phyloP scores from a whole-genome alignment of 495 filamentous ascomycete genomes.

The Trichoderma asperelloides region DNA sequence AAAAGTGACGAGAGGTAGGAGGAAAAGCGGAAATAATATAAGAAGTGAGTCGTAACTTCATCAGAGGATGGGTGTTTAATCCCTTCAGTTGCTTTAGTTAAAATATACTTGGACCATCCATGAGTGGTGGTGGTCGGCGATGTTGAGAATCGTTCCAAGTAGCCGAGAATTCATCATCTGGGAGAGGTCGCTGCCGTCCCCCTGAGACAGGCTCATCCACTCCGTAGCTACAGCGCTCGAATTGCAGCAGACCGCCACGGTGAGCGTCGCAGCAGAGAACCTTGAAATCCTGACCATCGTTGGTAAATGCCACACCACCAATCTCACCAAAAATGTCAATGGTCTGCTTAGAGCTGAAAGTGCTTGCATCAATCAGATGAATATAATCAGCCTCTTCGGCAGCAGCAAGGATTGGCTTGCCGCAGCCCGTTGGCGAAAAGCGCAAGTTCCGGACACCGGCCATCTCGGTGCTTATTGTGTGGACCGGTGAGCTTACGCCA shows the following conservation, averaged over 20 bases:
- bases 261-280: conserved; percentile 66
- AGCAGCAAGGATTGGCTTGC: conserved; percentile 63
- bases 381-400: conserved; percentile 82
- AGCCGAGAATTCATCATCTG: not conserved
- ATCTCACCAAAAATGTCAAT: conserved; percentile 83
- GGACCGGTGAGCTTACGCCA: conserved; percentile 39
- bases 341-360: conserved; percentile 57
- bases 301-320: conserved; percentile 64
- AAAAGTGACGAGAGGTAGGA: not conserved
- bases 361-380: conserved; percentile 65
- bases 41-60: not conserved
- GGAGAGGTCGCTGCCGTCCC: not conserved
- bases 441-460: conserved; percentile 68
- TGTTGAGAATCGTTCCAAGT: not conserved
- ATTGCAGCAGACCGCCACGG: conserved; percentile 73
- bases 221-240: conserved; percentile 45
- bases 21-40: not conserved
- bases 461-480: conserved; percentile 62
- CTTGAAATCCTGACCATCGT: conserved; percentile 61
- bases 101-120: not conserved
- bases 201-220: not conserved
- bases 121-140: not conserved
- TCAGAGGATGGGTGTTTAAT: not conserved
- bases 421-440: conserved; percentile 73
- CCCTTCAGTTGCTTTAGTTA: not conserved